These are phyloP conservation scores for Fraxinus dipetala DNA, from an alignment of 305 asterid genomes.

Conservation along the genomic window DNA sequence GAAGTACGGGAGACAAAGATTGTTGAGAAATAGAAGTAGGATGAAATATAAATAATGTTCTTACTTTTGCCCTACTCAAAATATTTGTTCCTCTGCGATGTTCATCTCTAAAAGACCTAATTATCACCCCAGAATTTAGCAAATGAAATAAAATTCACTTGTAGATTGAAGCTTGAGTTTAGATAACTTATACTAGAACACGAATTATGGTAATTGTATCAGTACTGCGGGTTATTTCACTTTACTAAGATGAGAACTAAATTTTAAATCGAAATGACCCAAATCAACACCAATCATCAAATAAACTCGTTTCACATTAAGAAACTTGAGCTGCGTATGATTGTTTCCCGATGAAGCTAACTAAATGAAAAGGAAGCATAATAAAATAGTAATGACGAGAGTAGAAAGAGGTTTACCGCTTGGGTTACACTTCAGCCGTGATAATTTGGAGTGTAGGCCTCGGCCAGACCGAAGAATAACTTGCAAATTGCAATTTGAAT, in stretches of 20 bases:
- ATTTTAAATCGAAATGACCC: neutral
- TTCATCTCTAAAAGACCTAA: neutral
- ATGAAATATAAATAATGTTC: neutral
- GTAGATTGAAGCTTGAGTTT: neutral
- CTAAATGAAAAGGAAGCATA: neutral
- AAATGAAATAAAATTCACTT: neutral
- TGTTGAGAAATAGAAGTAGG: neutral
- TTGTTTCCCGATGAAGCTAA: neutral
- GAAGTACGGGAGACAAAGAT: neutral
- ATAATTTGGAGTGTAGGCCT: conserved; percentile 14
- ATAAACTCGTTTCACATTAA: neutral
- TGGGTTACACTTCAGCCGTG: conserved; percentile 10
- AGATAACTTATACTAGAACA: neutral
- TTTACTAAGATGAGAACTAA: neutral
- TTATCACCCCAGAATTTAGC: neutral
- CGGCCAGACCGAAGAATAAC: conserved; percentile 15
- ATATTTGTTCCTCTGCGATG: neutral
- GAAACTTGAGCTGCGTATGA: neutral
- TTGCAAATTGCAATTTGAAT: conserved; percentile 5
- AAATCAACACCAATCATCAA: conserved; percentile 1
- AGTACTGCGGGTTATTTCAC: neutral
- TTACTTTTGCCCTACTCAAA: neutral
- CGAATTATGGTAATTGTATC: neutral
- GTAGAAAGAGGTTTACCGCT: conserved; percentile 28
- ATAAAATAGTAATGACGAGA: neutral